Percentiles rank a stretch among this genome's conserved stretches.
phyloP scores from a whole-genome alignment of 1,284 basidiomycete genomes.

The Marasmius tenuissimus region DNA sequence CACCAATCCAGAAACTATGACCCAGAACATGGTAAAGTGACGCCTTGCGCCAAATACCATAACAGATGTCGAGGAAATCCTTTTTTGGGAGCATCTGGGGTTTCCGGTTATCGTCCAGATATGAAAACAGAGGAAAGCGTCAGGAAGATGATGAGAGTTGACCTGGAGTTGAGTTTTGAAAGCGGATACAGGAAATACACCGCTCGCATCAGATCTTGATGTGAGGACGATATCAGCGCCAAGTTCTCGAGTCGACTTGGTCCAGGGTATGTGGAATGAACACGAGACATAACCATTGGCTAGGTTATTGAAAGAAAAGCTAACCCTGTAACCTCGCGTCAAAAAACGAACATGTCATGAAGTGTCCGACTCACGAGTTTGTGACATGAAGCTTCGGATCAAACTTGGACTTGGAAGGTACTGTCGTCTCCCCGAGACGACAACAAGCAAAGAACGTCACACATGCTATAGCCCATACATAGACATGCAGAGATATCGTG shows the following conservation, averaged over 20 bases:
- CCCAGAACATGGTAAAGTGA: conserved; percentile 14
- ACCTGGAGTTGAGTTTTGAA: not conserved
- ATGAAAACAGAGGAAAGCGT: not conserved
- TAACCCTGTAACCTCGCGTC: not conserved
- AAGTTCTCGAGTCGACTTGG: not conserved
- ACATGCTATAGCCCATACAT: conserved; percentile 9
- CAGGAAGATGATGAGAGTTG: not conserved
- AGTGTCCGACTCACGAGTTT: not conserved
- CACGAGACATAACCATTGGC: not conserved
- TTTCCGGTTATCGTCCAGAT: not conserved
- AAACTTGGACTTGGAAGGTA: not conserved
- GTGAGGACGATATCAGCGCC: not conserved
- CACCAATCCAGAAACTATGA: conserved; percentile 30
- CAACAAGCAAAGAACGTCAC: conserved; percentile 8
- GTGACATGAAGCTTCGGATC: not conserved
- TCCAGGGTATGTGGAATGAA: not conserved
- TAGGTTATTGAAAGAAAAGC: not conserved
- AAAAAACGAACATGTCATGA: too few relatives aligned
- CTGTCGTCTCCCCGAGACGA: conserved; percentile 7
- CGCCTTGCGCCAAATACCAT: conserved; percentile 13
- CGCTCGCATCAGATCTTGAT: not conserved
- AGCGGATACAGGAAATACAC: not conserved
- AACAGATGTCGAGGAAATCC: conserved; percentile 16
- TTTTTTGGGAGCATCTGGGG: conserved; percentile 6
- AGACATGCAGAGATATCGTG: not conserved